phyloP scores from a whole-genome alignment of 2,329 filamentous ascomycete species.

The Lachnellula arida region DNA sequence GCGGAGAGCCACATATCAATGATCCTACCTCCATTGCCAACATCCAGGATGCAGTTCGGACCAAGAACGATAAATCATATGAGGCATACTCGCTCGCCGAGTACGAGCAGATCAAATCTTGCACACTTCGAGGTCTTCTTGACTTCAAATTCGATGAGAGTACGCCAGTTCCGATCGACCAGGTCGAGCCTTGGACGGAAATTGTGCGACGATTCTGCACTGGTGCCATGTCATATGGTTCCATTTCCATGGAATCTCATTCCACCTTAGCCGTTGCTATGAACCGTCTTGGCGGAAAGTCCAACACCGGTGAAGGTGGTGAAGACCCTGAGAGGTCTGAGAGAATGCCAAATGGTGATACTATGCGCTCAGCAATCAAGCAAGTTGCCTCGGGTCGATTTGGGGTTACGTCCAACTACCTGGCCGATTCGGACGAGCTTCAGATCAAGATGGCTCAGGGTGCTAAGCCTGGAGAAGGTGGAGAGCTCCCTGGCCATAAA shows the following conservation, averaged over 20 bases:
- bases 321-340: constrained; percentile 90
- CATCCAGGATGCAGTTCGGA: constrained; percentile 92
- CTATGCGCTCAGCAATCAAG: constrained; percentile 96
- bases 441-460: constrained; percentile 99
- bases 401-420: constrained; percentile 90
- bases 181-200: constrained; percentile 97
- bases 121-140: constrained; percentile 86
- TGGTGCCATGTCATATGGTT: constrained; percentile 97
- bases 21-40: constrained; percentile 93
- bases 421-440: constrained; percentile 90
- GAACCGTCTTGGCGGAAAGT: constrained; percentile 95
- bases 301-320: constrained; percentile 95
- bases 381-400: constrained; percentile 95
- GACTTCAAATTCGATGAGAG: constrained; percentile 94
- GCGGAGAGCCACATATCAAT: constrained; percentile 92
- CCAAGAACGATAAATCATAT: constrained; percentile 98
- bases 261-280: constrained; percentile 93
- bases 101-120: constrained; percentile 95
- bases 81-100: constrained; percentile 91
- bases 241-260: constrained; percentile 97
- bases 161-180: constrained; percentile 83
- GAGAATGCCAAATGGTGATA: constrained; percentile 84
- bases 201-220: constrained; percentile 96
- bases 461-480: constrained; percentile 95
- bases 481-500: constrained; percentile 95